Percentiles rank a stretch among this genome's conserved stretches.
Evolutionary conservation across 208 protist species (phyloP).

Genomic region (Leishmania martiniquensis): DNA sequence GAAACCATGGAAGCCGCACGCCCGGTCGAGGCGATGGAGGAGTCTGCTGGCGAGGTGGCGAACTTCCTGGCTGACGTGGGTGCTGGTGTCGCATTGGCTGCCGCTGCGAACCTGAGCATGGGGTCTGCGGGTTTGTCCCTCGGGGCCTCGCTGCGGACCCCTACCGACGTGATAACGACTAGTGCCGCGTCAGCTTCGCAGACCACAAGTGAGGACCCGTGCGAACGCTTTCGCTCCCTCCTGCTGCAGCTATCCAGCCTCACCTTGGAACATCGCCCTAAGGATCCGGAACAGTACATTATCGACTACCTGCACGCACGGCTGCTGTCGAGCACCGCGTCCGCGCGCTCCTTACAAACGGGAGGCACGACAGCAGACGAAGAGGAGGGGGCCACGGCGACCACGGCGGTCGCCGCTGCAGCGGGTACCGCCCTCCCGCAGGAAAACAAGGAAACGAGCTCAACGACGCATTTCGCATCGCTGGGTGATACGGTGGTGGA

Average conservation of each 20-base stretch:
- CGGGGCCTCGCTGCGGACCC: not conserved
- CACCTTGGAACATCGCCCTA: conserved; percentile 39
- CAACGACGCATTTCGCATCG: not conserved
- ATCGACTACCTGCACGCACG: conserved; percentile 50
- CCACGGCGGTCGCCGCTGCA: not conserved
- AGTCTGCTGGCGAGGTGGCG: conserved; percentile 34
- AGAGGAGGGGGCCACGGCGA: conserved; percentile 1
- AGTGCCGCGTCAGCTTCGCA: not conserved
- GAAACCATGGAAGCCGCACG: not conserved
- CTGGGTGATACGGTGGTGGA: conserved; percentile 50
- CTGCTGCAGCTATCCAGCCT: conserved; percentile 45
- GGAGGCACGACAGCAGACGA: not conserved
- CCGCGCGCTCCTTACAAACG: conserved; percentile 5
- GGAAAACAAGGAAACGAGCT: conserved; percentile 4
- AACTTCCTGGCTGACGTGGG: conserved; percentile 40
- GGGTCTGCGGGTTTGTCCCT: not conserved
- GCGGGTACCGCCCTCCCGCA: not conserved
- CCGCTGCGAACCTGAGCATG: not conserved
- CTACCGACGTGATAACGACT: not conserved
- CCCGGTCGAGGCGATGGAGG: not conserved
- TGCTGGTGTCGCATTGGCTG: conserved; percentile 7
- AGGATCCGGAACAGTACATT: conserved; percentile 61
- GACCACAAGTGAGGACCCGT: not conserved
- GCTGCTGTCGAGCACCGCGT: conserved; percentile 30
- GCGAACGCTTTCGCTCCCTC: conserved; percentile 35